Base-by-base conservation (phyloP, 257 asterid species). In the Solanum ahanhuiri region DNA sequence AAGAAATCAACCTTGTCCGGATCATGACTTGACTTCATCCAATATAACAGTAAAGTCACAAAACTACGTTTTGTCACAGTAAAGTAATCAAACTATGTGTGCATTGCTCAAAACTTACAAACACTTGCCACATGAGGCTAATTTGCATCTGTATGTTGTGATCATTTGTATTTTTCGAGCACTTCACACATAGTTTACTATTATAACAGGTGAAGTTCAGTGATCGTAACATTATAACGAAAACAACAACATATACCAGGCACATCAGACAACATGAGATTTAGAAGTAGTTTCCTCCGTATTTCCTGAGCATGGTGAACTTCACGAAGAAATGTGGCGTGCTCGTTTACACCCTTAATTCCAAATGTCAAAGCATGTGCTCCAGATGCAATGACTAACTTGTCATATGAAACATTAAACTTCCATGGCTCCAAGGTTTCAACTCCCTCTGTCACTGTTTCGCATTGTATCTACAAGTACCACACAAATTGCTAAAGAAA, bases 261-360 rank as follows among this genome's bases (percentile, higher is more conserved):
- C 31, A 94, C 93, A 89, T 97, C 99, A 14, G 98, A 95, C 22
- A 97, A 89, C 99, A 97, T 97, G 89, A 97, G 88, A 90, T 97
- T 97, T 20, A 95, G 91, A 64, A 97, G 93, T 90, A 97, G 91
- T 82, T 94, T 95, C 86, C 98, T 93, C 91, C 98, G 92, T 73
- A 97, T 97, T 89, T 94, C 98, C 88, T 97, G 99, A 83, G 99
- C 99, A 89, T 97, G 98, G 88, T 93, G 90, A 89, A 97, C 99
- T 90, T 97, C 99, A 85, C 99, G 99, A 37, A 97, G 97, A 90
- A 95, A 97, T 64, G 89, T 93, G 2, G 98, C 99, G 48, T 94
- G 96, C 85, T 97, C 96, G 9, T 57, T 87, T 31, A 95, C 99
- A 70, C 99, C 99, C 88, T 88, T 93, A 83, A 97, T 97, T 12